A percentile compares a stretch with the other conserved stretches of the same genome.
Conservation (phyloP, 2,329 filamentous ascomycete species). For the Diaporthe eres region DNA sequence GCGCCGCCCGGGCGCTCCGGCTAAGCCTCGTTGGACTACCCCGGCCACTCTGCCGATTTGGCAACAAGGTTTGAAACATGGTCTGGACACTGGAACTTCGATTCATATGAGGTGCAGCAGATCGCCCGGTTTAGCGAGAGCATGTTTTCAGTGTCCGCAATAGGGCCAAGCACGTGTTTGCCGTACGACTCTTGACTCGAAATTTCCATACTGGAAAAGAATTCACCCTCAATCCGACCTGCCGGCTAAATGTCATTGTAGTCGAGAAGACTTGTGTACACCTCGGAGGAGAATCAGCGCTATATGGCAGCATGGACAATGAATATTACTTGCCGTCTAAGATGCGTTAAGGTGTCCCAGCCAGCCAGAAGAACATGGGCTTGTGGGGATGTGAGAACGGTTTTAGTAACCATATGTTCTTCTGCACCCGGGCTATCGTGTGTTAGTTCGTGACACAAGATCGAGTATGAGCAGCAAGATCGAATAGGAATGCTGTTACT, state of each 20-base stretch:
- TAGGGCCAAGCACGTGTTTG: no score
- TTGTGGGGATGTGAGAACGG: no score
- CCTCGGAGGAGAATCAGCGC: background rate
- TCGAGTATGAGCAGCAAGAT: background rate
- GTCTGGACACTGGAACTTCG: constrained; percentile 3
- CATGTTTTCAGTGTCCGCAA: background rate
- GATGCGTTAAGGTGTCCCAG: background rate
- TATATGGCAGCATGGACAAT: accelerated
- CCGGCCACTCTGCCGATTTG: background rate
- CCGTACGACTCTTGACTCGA: background rate
- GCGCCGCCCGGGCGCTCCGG: background rate
- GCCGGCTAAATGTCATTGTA: background rate
- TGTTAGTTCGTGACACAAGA: background rate
- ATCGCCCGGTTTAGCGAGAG: background rate
- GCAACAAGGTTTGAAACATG: background rate
- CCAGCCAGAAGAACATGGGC: no score
- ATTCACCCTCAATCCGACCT: background rate
- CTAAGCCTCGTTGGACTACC: background rate
- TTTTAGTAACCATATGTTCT: background rate
- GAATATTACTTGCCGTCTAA: background rate
- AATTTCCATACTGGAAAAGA: background rate
- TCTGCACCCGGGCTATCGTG: background rate
- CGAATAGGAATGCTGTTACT: no score
- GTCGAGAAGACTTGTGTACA: background rate
- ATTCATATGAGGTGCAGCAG: constrained; percentile 7